Conservation (phyloP, 805 yeast species). For the Ogataea ramenticola region DNA sequence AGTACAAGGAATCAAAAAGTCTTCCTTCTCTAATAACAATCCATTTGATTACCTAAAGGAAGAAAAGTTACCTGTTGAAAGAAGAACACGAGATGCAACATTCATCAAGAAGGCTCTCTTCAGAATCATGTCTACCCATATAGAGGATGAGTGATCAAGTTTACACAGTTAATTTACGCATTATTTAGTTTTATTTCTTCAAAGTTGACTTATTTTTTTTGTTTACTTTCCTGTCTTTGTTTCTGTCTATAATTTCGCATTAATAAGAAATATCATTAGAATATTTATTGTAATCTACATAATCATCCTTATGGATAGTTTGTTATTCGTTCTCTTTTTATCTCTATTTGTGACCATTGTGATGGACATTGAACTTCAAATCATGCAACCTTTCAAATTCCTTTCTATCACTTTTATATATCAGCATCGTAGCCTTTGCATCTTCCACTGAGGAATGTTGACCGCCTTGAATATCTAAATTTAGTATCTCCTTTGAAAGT, state of each 20-base stretch:
- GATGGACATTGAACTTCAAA: slow-evolving; percentile 11
- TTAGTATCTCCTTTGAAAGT: slow-evolving; percentile 48
- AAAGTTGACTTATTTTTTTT: not conserved
- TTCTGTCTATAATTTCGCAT: too few species aligned
- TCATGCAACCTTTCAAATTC: slow-evolving; percentile 44
- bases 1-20: slow-evolving; percentile 14
- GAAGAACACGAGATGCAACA: not conserved
- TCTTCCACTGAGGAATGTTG: slow-evolving; percentile 87
- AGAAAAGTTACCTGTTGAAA: not conserved
- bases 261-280: too few species aligned
- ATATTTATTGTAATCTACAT: not conserved
- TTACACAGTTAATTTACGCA: not conserved
- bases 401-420: slow-evolving; percentile 56
- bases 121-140: slow-evolving; percentile 12
- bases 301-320: not conserved
- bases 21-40: slow-evolving; percentile 10
- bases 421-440: slow-evolving; percentile 79
- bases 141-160: slow-evolving; percentile 11
- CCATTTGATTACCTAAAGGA: slow-evolving; percentile 7
- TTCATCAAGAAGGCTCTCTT: not conserved
- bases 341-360: not conserved
- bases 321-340: not conserved
- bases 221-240: too few species aligned
- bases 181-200: not conserved
- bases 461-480: slow-evolving; percentile 59